phyloP scores from a whole-genome alignment of 306 rosid species.

The Alnus glutinosa region DNA sequence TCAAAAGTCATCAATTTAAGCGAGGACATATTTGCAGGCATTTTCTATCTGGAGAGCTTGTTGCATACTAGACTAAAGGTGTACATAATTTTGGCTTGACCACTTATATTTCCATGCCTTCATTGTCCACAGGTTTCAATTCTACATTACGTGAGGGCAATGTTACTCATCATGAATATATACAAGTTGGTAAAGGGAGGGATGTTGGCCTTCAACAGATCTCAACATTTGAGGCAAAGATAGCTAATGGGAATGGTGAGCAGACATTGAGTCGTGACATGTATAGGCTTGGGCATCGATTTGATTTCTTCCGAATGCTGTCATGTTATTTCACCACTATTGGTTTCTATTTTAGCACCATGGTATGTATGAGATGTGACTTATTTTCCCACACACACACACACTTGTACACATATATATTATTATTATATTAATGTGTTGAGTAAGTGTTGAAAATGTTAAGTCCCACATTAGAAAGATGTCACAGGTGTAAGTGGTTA shows the following conservation, averaged over 20 bases:
- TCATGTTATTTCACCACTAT: conserved; percentile 83
- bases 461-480: too few relatives aligned
- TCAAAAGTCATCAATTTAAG: conserved; percentile 90
- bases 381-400: conserved; percentile 2
- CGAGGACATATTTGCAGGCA: conserved; percentile 99
- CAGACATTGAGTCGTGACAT: conserved; percentile 96
- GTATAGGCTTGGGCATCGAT: conserved; percentile 92
- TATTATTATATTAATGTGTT: too few relatives aligned
- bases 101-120: not conserved
- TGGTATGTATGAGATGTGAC: conserved; percentile 55
- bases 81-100: conserved; percentile 7
- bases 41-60: conserved; percentile 12
- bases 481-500: too few relatives aligned
- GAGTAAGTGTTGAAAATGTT: too few relatives aligned
- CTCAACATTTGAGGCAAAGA: conserved; percentile 96
- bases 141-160: conserved; percentile 91
- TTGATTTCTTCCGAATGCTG: conserved; percentile 93
- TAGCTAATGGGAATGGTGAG: conserved; percentile 93
- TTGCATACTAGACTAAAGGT: not conserved
- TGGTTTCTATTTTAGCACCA: conserved; percentile 93
- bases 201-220: conserved; percentile 98
- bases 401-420: too few relatives aligned
- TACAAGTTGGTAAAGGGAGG: conserved; percentile 97
- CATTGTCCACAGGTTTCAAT: conserved; percentile 68
- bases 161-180: conserved; percentile 95